phyloP scores from a whole-genome alignment of 495 filamentous ascomycete species.

The Daldinia decipiens region DNA sequence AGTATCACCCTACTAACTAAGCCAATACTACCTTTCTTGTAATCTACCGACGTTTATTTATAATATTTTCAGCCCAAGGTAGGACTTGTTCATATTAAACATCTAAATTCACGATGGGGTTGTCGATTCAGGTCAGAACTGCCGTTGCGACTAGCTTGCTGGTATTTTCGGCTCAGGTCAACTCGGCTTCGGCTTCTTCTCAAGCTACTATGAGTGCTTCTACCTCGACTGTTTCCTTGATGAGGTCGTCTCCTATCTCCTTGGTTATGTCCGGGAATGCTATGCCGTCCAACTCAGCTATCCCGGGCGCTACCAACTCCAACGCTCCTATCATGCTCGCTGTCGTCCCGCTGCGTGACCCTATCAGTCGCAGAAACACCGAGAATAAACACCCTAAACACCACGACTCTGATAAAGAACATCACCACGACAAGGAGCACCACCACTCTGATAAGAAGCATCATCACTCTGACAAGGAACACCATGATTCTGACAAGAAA shows the following conservation, averaged over 20 bases:
- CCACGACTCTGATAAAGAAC: neutral
- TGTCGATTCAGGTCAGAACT: constrained; percentile 29
- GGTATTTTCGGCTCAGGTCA: constrained; percentile 24
- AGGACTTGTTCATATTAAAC: neutral
- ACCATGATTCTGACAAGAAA: too few species aligned
- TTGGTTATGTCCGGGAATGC: too few species aligned
- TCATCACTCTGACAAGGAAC: too few species aligned
- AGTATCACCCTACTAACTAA: neutral
- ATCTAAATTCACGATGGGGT: constrained; percentile 38
- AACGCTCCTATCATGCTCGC: constrained; percentile 12
- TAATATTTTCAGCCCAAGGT: constrained; percentile 6
- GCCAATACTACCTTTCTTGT: neutral
- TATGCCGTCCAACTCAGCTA: too few species aligned
- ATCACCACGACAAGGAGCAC: too few species aligned
- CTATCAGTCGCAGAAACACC: neutral
- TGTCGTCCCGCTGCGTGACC: constrained; percentile 14
- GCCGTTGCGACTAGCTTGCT: constrained; percentile 44
- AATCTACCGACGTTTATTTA: neutral
- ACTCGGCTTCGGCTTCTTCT: constrained; percentile 23
- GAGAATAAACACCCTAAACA: neutral
- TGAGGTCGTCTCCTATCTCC: neutral
- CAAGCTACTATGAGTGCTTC: neutral
- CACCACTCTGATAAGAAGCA: too few species aligned
- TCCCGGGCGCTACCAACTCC: constrained; percentile 19
- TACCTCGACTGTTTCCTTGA: constrained; percentile 8